Evolutionary conservation across 164 flowering plant species (phyloP), one percentile per base, ranked within the genome.

Genomic region (Berberis thunbergii): DNA sequence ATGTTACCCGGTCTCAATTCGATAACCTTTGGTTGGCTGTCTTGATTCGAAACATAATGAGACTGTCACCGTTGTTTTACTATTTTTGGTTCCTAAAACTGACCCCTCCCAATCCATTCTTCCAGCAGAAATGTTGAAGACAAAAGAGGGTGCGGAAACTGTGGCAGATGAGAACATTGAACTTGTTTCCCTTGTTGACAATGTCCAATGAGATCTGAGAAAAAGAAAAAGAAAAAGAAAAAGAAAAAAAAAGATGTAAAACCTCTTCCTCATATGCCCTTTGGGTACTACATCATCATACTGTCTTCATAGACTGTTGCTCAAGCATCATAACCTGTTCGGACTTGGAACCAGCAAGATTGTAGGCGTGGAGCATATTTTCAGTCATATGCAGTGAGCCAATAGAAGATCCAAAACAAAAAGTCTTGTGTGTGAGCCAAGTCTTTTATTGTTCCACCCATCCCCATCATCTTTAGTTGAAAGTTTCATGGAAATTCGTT

Each of bases 1-100:
- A 78, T 1, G 91, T 91, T 46, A 86, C 91, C 1, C 71, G 98
- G 41, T 78, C 86, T 2, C 66, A 71, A 4, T 95, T 95, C 63
- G 77, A 74, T 62, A 91, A 86, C 59, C 79, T 95, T 1, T 91
- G 97, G 97, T 52, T 89, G 39, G 99, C 89, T 13, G 75, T 95
- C 69, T 70, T 91, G 70, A 74, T 89, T 53, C 79, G 99, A 54
- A 91, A 80, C 72, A 43, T 89, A 48, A 46, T 85, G 73, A 84
- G 99, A 72, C 2, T 95, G 9, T 52, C 65, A 50, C 94, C 98
- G 5, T 77, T 95, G 4, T 74, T 74, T 39, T 95, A 43, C 75
- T 95, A 49, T 89, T 73, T 80, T 74, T 95, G 87, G 76, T 95
- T 44, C 97, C 99, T 1, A 71, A 79, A 66, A 73, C 77, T 67